Evolutionary conservation across 2,329 filamentous ascomycete genomes (phyloP).

Genomic region (Neocatenulostroma microsporum): DNA sequence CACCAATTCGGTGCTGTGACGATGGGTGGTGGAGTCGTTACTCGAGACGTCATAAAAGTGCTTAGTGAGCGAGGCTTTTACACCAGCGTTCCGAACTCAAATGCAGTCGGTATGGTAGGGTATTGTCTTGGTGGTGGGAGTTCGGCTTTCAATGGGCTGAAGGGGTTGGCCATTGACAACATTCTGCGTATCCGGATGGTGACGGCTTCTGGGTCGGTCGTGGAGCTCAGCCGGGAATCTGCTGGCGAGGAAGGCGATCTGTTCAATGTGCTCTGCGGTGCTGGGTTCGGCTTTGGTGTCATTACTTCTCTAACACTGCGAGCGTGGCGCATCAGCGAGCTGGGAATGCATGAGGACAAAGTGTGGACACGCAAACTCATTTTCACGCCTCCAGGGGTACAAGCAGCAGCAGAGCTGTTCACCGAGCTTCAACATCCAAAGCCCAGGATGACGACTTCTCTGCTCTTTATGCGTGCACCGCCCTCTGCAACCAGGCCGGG

Average conservation of each 20-base stretch:
- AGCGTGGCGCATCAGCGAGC: not conserved
- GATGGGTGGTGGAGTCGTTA: constrained; percentile 1
- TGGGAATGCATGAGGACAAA: not conserved
- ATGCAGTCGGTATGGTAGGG: constrained; percentile 3
- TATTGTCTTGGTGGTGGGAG: constrained; percentile 2
- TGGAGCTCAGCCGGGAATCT: not conserved
- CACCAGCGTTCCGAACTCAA: constrained; percentile 4
- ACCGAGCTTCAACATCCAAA: not conserved
- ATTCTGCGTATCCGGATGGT: constrained; percentile 1
- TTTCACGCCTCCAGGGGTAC: not conserved
- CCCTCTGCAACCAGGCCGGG: not conserved
- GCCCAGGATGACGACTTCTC: not conserved
- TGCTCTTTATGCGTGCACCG: constrained; percentile 1
- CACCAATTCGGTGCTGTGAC: not conserved
- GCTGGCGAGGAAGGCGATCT: constrained; percentile 1
- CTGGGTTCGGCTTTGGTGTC: constrained; percentile 4
- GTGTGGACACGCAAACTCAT: constrained; percentile 1
- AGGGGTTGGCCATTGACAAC: constrained; percentile 4
- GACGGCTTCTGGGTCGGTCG: not conserved
- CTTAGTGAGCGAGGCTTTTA: constrained; percentile 1
- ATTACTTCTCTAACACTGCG: not conserved
- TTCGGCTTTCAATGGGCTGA: constrained; percentile 2
- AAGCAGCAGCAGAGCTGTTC: not conserved
- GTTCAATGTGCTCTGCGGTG: constrained; percentile 3
- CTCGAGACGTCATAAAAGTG: not conserved